Evolutionary conservation across 805 yeast species (phyloP).

Genomic region (Hanseniaspora lachancei): DNA sequence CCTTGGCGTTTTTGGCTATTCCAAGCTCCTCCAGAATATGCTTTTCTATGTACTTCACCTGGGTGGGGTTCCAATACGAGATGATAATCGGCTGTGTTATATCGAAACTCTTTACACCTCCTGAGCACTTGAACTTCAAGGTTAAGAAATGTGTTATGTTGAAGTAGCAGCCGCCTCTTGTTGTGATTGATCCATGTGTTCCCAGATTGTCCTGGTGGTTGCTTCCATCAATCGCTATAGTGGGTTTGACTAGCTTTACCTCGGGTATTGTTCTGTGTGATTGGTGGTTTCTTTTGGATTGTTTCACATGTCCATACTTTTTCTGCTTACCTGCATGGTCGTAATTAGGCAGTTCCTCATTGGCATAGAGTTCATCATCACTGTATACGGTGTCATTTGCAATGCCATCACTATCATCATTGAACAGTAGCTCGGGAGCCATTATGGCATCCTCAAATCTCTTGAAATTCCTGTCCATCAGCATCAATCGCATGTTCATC

Average conservation of each 20-base stretch:
- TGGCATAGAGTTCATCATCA: constrained; percentile 1
- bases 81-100: constrained; percentile 40
- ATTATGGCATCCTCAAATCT: constrained; percentile 25
- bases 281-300: not conserved
- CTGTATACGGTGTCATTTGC: not conserved
- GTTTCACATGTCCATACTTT: not conserved
- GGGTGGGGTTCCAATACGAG: constrained; percentile 38
- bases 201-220: constrained; percentile 13
- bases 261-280: constrained; percentile 1
- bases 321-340: not conserved
- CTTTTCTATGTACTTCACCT: constrained; percentile 37
- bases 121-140: constrained; percentile 35
- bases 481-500: constrained; percentile 20
- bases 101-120: constrained; percentile 38
- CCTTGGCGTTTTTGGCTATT: constrained; percentile 29
- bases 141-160: constrained; percentile 40
- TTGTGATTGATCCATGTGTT: constrained; percentile 37
- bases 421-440: constrained; percentile 22
- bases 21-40: constrained; percentile 45
- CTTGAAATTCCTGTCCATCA: constrained; percentile 23
- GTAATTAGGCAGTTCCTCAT: constrained; percentile 16
- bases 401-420: constrained; percentile 15
- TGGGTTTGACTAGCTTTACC: constrained; percentile 9
- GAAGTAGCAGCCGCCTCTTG: constrained; percentile 35
- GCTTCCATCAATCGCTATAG: constrained; percentile 14